These are phyloP conservation scores for Amauroascus verrucosus DNA, from an alignment of 2,329 filamentous ascomycete genomes.

Conservation along the genomic window DNA sequence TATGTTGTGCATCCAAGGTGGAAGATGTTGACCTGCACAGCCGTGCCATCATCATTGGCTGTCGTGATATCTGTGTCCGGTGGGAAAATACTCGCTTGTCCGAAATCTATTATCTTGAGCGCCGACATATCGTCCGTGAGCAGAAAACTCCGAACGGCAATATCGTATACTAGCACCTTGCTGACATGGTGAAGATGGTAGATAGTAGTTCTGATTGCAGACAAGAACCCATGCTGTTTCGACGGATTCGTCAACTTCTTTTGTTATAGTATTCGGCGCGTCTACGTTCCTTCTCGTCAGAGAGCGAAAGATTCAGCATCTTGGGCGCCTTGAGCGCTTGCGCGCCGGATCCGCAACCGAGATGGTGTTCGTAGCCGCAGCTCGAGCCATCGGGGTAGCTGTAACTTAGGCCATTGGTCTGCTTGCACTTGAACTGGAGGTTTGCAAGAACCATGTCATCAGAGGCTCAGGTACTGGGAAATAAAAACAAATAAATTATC, in stretches of 20 bases:
- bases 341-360: too few relatives aligned
- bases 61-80: background rate
- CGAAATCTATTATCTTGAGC: conserved; percentile 19
- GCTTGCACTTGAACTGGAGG: too few relatives aligned
- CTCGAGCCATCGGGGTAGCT: too few relatives aligned
- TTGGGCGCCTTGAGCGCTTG: too few relatives aligned
- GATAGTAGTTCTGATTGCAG: background rate
- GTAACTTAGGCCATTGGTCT: too few relatives aligned
- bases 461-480: too few relatives aligned
- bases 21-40: background rate
- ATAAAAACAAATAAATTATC: too few relatives aligned
- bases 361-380: too few relatives aligned
- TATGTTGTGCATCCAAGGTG: conserved; percentile 1
- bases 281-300: too few relatives aligned
- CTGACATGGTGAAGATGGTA: background rate
- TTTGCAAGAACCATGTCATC: too few relatives aligned
- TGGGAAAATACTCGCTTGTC: conserved; percentile 13
- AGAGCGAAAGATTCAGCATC: too few relatives aligned
- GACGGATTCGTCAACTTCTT: background rate
- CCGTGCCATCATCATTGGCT: background rate
- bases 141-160: conserved; percentile 5
- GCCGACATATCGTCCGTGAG: conserved; percentile 18
- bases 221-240: background rate
- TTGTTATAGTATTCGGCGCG: too few relatives aligned
- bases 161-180: background rate